Base-by-base conservation (phyloP, 192 early-diverging fungal genomes). In the Diversispora eburnea region DNA sequence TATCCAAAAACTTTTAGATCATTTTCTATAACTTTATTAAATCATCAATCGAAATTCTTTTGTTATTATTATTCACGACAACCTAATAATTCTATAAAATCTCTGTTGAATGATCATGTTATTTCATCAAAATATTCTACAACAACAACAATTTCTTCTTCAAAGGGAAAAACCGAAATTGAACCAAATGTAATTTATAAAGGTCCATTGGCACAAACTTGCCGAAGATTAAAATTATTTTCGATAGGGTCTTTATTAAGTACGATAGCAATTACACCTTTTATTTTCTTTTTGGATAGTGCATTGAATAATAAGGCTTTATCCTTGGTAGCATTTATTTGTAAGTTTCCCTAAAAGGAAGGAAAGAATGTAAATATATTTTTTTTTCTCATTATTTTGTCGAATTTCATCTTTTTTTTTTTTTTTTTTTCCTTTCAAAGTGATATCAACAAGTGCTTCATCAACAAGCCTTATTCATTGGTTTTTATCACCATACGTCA, bases 391-490 rank as follows among this genome's bases (percentile, higher is more conserved):
- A 8, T 25, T 57, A 22, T 17, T 58, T 51, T 56, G 6, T n/a
- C 19, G 3, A 8, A 9, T 46, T 47, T 72, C 55, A 49, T 42
- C 49, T 64, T 8, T 51, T 45, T 33, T n/a, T 61, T 48, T 69
- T 10, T 63, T 52, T 22, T 0, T 45, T 20, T 6, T 41, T 39
- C 33, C 1, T 8, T 48, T 22, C 58, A 33, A 13, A 80, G 86
- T 84, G 56, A 66, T 87, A 20, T 79, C 77, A 7, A 87, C 86
- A 3, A 87, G 86, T 76, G 77, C 80, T 12, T 78, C 84, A 12
- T 87, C 86, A 1, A 87, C 86, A n/a, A 83, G 78, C 4, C 48
- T 85, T 43, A 85, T 87, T 49, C 84, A 87, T 54, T 87, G 84
- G 83, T 82, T 82, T 46, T 76, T 87, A 63, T 84, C 84, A 20